These are phyloP conservation scores for Sanghuangporus sanghuang DNA, from an alignment of 1,284 basidiomycete genomes.

Conservation along the genomic window DNA sequence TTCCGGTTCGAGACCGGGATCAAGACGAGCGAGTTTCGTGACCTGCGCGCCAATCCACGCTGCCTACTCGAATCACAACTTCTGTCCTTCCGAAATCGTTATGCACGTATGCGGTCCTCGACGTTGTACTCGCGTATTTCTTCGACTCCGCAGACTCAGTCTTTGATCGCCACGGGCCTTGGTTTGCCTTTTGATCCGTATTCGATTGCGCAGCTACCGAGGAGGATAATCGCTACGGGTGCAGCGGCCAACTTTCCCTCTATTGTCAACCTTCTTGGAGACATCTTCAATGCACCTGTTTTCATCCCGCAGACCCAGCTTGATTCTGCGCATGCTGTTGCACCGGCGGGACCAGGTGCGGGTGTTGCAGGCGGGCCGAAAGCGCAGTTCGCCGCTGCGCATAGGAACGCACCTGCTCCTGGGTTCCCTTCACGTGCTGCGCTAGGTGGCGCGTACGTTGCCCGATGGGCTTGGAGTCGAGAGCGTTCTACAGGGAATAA, in stretches of 20 bases:
- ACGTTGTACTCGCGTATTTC: conserved; percentile 7
- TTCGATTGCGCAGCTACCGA: conserved; percentile 22
- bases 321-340: conserved; percentile 63
- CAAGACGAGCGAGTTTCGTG: conserved; percentile 79
- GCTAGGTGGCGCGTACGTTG: conserved; percentile 68
- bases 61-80: conserved; percentile 76
- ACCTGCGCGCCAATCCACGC: conserved; percentile 78
- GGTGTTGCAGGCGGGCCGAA: conserved; percentile 5
- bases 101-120: conserved; percentile 50
- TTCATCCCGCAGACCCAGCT: conserved; percentile 67
- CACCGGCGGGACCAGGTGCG: conserved; percentile 13
- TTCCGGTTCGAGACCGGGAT: conserved; percentile 80
- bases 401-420: conserved; percentile 63
- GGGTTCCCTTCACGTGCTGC: conserved; percentile 65
- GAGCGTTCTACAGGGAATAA: conserved; percentile 42
- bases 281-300: conserved; percentile 73
- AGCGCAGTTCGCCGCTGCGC: conserved; percentile 30
- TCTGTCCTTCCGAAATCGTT: conserved; percentile 72
- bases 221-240: conserved; percentile 45
- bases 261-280: conserved; percentile 71
- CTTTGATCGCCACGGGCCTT: neutral
- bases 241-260: conserved; percentile 79
- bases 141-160: neutral
- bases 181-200: conserved; percentile 25
- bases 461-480: conserved; percentile 77